Evolutionary conservation across 202 grass and related monocot genomes (phyloP), one percentile per base, ranked within the genome.

Genomic region (Cymbopogon flexuosus): DNA sequence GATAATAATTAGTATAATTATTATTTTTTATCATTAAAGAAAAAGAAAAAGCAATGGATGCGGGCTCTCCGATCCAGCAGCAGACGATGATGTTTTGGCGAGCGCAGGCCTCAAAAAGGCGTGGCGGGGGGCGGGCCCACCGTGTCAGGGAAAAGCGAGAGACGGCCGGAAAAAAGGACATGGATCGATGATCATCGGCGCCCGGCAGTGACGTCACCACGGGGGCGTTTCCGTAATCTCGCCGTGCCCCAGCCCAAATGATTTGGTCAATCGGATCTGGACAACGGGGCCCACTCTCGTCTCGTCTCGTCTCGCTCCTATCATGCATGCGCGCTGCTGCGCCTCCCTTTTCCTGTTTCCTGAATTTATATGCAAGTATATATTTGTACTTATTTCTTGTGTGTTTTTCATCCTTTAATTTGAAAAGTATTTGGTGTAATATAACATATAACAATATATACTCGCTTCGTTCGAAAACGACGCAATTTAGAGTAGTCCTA

Each of bases 241-340:
- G 0, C 14, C 18, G 31, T 9, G 1, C 23, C 23, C 58, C 23
- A 13, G 10, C 10, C 11, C 82, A 81, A 85, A 88, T 85, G 82
- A 85, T 89, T 85, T 77, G 87, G 77, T 81, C 72, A 85, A 85
- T 85, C 82, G 72, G 77, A 89, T 85, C 77, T 85, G 87, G 45
- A 72, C 87, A 1, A 10, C 11, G 27, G 82, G 87, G 77, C 82
- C 81, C 82, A 36, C 58, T 45, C 31, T 51, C 78, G 31, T 36
- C 5, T 36, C 78, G 31, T 36, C 5, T 36, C 16, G 16, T 30
- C 8, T 51, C 43, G 4, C 70, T 52, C 27, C 6, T 66, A 65
- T 72, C 72, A 82, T 77, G 52, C 64, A 4, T 13, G 31, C 13
- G 4, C 34, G 6, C 24, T 35, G 6, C 23, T 3, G 23, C 8